Evolutionary conservation across 306 rosid genomes (phyloP).

Genomic region (Carpinus fangiana): DNA sequence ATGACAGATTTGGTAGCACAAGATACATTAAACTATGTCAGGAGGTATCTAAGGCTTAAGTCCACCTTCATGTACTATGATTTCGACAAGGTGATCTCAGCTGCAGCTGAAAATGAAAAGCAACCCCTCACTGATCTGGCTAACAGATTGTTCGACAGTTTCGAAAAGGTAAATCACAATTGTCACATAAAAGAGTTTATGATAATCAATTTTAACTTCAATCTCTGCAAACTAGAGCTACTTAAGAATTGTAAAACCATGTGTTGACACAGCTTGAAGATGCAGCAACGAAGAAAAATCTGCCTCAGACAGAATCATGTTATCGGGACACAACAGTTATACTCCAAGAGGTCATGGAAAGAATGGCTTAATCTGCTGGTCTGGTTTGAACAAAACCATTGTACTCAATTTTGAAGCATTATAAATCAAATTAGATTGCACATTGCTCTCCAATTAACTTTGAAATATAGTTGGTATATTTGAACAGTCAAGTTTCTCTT

Average conservation of each 20-base stretch:
- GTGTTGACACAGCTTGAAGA: conserved; percentile 71
- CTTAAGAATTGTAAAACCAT: not conserved
- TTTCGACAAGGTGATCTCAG: conserved; percentile 80
- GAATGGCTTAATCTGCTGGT: conserved; percentile 44
- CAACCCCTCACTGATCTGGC: conserved; percentile 74
- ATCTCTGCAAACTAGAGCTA: not conserved
- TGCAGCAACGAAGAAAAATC: conserved; percentile 62
- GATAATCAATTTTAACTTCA: not conserved
- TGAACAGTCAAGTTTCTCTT: not conserved
- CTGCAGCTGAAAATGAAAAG: conserved; percentile 56
- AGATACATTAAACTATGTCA: conserved; percentile 78
- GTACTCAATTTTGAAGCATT: not conserved
- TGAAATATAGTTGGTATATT: not conserved
- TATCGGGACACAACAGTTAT: conserved; percentile 66
- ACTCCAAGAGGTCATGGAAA: conserved; percentile 84
- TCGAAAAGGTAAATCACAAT: conserved; percentile 59
- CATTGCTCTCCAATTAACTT: not conserved
- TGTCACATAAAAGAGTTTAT: not conserved
- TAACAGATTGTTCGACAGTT: conserved; percentile 73
- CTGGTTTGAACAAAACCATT: not conserved
- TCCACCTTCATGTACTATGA: conserved; percentile 84
- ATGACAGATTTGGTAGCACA: conserved; percentile 75
- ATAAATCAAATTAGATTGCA: not conserved
- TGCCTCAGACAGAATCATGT: conserved; percentile 39
- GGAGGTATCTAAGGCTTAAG: conserved; percentile 74